Percentiles rank a stretch among this genome's conserved stretches.
These are phyloP conservation scores for Metschnikowia continentalis DNA, from an alignment of 805 yeast genomes.

Conservation along the genomic window DNA sequence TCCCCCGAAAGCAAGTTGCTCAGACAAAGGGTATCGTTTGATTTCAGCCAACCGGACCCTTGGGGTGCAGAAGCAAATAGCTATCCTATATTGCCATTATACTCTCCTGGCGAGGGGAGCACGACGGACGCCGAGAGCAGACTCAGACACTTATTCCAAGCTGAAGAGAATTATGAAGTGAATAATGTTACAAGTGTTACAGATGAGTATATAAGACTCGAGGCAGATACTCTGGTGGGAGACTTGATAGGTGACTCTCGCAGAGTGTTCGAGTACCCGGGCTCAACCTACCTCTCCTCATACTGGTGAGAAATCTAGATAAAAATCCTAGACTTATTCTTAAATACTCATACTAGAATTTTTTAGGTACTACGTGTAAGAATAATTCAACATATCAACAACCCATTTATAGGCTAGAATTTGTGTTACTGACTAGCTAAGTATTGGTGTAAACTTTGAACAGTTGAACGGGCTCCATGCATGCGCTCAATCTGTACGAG, in stretches of 20 bases:
- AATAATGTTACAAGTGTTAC: not conserved
- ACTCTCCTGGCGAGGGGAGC: not conserved
- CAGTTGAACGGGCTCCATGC: not conserved
- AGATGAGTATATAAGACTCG: not conserved
- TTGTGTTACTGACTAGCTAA: not conserved
- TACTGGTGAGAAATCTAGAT: not conserved
- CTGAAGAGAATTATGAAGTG: not conserved
- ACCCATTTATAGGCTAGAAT: no score
- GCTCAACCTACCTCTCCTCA: not conserved
- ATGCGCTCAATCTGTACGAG: not conserved
- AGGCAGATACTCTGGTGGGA: not conserved
- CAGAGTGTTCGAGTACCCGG: not conserved
- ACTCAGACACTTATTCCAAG: not conserved
- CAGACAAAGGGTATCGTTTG: not conserved
- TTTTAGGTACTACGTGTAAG: no score
- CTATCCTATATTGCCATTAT: constrained; percentile 2
- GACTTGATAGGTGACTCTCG: not conserved
- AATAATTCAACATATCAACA: not conserved
- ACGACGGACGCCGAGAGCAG: not conserved
- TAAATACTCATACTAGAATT: no score
- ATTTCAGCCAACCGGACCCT: constrained; percentile 4
- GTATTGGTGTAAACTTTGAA: not conserved
- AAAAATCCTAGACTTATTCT: no score
- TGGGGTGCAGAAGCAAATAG: constrained; percentile 3
- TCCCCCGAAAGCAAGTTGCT: not conserved